Base-by-base conservation (phyloP, 768 basidiomycete genomes). In the Mycena indigotica region DNA sequence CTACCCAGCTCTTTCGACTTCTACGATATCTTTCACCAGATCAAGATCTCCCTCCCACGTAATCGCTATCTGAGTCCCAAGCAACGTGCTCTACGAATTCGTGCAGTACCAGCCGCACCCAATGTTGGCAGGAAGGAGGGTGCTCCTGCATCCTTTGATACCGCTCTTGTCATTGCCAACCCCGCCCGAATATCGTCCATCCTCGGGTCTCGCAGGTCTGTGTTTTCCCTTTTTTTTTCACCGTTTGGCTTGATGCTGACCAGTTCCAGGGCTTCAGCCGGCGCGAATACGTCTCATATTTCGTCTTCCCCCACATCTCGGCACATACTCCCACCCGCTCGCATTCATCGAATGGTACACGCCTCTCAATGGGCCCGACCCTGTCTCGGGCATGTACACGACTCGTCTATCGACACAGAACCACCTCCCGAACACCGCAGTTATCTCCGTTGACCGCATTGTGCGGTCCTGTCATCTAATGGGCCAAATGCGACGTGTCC, bases 301-400 rank as follows among this genome's bases (percentile, higher is more conserved):
- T 52, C 23, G 38, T 2, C 56, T 66, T 26, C 65, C 65, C 10
- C 41, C 57, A 15, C 50, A 62, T 30, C 45, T 62, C 26, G 57
- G 56, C 28, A 10, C 25, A 1, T 58, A 44, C 29, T 2, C 50
- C 3, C 63, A 66, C 39, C 67, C 55, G 1, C 62, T 70, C 19
- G 67, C 66, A 1, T 69, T 61, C 40, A 50, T 70, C n/a, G 63
- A 69, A 21, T 67, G 66, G 66, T 69, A 62, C 53, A 67, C 55
- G 19, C 64, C 66, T 4, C 56, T 69, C 24, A 58, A 65, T 10
- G n/a, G 39, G 4, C 58, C 56, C 5, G 65, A 65, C 30, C 40
- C 53, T 4, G 45, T 32, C 29, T 51, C 51, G 13, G 63, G 61
- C 30, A 57, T 68, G 55, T 62, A 53, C 55, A 45, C 54, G 8